Base-by-base conservation (phyloP, 2,329 filamentous ascomycete species). In the Colletotrichum destructivum region DNA sequence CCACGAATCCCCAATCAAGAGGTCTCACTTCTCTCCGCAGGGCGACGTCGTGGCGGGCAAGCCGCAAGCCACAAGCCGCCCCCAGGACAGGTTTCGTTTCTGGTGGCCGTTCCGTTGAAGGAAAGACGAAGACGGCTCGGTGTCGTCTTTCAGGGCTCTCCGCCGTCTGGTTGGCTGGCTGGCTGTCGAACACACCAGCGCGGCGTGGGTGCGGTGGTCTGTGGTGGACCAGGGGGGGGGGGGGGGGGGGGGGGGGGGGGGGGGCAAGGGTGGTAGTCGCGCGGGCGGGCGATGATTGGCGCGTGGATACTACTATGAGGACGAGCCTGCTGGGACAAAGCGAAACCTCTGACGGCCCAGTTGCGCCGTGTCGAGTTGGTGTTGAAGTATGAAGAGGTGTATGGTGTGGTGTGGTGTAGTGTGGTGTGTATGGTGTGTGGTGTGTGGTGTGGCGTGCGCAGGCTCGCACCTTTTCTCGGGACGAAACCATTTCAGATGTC, bases 231-330 rank as follows among this genome's bases (percentile, higher is more conserved):
- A 26, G n/a, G n/a, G n/a, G n/a, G n/a, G n/a, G n/a, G n/a, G n/a
- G n/a, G 23, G 23, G 23, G 23, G 23, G 23, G 23, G 23, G 23
- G 23, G 23, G 23, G 23, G 23, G 23, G 44, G 49, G 31, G 9
- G 15, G 15, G 16, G 59, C 44, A 52, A 60, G 49, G 51, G 35
- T 64, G 66, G 51, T 51, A 52, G 69, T 71, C 44, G 64, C 46
- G 61, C 69, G 46, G 46, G 60, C 55, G 66, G 60, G 56, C 38
- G 55, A 55, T 72, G 69, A 70, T 69, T 69, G 69, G 69, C 38
- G 64, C 9, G 35, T 52, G n/a, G n/a, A 21, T 31, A 38, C 38
- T 26, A 26, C 26, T 4, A 18, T 51, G 52, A 15, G 26, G 62
- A 61, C 52, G 52, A 52, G 40, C 40, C 38, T 65, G 51, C 18